Evolutionary conservation across 1,284 basidiomycete genomes (phyloP).

Genomic region (Ceratobasidium sp.): DNA sequence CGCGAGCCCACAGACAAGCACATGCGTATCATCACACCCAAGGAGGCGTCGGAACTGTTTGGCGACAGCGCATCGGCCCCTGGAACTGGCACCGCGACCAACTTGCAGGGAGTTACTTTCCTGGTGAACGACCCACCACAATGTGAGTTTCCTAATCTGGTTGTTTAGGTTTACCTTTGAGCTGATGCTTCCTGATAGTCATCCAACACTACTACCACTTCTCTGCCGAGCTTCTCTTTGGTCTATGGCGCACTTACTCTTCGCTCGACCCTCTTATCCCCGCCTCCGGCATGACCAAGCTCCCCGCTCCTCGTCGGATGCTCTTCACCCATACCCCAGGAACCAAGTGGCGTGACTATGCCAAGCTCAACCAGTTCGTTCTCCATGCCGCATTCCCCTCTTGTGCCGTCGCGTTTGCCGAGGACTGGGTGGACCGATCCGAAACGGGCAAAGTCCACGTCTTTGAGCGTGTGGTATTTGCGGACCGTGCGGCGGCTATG

Average conservation of each 20-base stretch:
- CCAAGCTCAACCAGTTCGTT: conserved; percentile 81
- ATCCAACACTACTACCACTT: conserved; percentile 85
- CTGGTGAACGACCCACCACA: conserved; percentile 84
- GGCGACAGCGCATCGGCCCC: conserved; percentile 49
- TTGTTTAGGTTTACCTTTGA: neutral
- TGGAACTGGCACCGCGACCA: conserved; percentile 62
- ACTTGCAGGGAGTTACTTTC: conserved; percentile 75
- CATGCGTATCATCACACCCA: conserved; percentile 76
- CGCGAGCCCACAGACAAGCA: conserved; percentile 76
- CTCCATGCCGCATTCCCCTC: conserved; percentile 58
- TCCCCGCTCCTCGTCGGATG: conserved; percentile 77
- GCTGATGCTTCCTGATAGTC: conserved; percentile 55
- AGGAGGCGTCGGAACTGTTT: conserved; percentile 74
- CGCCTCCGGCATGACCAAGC: conserved; percentile 68
- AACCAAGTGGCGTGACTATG: conserved; percentile 87
- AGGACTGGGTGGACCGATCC: conserved; percentile 64
- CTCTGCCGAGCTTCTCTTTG: conserved; percentile 88
- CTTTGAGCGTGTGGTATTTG: conserved; percentile 84
- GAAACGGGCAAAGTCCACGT: conserved; percentile 74
- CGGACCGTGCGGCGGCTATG: conserved; percentile 85
- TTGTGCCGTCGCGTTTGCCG: conserved; percentile 64
- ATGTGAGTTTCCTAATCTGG: conserved; percentile 63
- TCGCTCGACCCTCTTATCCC: conserved; percentile 78
- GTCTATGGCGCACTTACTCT: conserved; percentile 88
- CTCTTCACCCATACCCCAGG: conserved; percentile 78